These are phyloP conservation scores for Ceratobasidium sp. DNA, from an alignment of 1,284 basidiomycete genomes.

Conservation along the genomic window DNA sequence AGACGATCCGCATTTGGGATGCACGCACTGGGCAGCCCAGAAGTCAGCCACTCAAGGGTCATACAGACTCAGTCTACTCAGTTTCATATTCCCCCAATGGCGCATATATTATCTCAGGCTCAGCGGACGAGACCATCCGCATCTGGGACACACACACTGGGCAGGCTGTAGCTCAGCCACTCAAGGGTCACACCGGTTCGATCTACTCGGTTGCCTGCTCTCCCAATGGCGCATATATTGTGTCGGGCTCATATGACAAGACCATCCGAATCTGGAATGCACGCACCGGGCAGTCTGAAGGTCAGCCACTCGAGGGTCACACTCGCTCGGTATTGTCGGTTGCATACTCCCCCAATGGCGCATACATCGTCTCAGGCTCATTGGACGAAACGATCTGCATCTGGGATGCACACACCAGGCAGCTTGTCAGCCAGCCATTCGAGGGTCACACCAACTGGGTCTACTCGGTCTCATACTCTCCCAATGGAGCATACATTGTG, in stretches of 20 bases:
- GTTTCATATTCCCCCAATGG: conserved; percentile 12
- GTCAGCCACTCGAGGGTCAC: neutral
- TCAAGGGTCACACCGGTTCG: neutral
- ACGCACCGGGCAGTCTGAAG: neutral
- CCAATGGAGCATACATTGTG: conserved; percentile 8
- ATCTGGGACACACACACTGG: neutral
- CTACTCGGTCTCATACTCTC: conserved; percentile 28
- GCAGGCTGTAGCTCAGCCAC: neutral
- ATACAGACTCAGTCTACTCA: neutral
- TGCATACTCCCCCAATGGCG: conserved; percentile 5
- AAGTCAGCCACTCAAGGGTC: conserved; percentile 2
- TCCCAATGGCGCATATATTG: conserved; percentile 8
- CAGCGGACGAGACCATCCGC: neutral
- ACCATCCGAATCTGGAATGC: conserved; percentile 19
- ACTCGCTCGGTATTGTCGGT: neutral
- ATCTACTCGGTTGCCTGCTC: conserved; percentile 21
- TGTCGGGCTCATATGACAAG: conserved; percentile 13
- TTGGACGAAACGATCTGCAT: neutral
- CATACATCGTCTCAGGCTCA: conserved; percentile 13
- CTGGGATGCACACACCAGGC: conserved; percentile 2
- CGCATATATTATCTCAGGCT: neutral
- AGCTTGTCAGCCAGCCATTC: neutral
- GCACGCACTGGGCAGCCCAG: neutral
- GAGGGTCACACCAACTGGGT: conserved; percentile 21
- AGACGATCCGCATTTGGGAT: neutral